A percentile compares a stretch with the other conserved stretches of the same genome.
phyloP scores from a whole-genome alignment of 139 green algal species.

The Chloropicon primus region DNA sequence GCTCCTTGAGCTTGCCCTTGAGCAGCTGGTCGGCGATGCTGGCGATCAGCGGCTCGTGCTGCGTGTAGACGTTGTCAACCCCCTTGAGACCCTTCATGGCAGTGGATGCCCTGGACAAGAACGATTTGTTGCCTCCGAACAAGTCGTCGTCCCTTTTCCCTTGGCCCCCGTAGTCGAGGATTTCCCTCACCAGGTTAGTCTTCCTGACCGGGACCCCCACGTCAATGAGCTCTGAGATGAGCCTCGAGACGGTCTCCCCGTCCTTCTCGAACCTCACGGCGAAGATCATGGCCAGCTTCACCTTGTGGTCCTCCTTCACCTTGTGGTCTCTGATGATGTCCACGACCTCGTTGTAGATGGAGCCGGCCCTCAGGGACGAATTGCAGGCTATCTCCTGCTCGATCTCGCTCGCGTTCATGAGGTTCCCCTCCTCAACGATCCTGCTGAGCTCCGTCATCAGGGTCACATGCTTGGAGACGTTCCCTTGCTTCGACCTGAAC shows the following conservation, averaged over 20 bases:
- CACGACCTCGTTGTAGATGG: background rate
- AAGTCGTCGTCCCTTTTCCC: background rate
- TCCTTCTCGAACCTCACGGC: background rate
- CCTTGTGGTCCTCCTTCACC: background rate
- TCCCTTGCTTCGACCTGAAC: constrained; percentile 45
- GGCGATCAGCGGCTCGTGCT: background rate
- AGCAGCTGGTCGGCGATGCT: background rate
- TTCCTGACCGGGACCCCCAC: background rate
- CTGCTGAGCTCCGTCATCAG: constrained; percentile 17
- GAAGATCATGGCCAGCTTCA: background rate
- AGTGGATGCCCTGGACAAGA: background rate
- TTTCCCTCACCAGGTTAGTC: background rate
- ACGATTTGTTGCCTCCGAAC: background rate
- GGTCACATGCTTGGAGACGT: constrained; percentile 78
- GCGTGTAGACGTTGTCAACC: background rate
- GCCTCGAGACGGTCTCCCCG: background rate
- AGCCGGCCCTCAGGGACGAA: background rate
- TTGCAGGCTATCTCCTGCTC: background rate
- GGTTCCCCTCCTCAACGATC: background rate
- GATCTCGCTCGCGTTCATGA: background rate
- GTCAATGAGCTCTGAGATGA: background rate
- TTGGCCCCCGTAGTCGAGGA: background rate
- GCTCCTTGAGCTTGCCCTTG: background rate
- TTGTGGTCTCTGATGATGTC: background rate
- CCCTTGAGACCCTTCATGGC: background rate